Percentiles rank a stretch among this genome's conserved stretches.
phyloP scores from a whole-genome alignment of 352 stramenopile genomes.

The Nothophytophthora sp. region DNA sequence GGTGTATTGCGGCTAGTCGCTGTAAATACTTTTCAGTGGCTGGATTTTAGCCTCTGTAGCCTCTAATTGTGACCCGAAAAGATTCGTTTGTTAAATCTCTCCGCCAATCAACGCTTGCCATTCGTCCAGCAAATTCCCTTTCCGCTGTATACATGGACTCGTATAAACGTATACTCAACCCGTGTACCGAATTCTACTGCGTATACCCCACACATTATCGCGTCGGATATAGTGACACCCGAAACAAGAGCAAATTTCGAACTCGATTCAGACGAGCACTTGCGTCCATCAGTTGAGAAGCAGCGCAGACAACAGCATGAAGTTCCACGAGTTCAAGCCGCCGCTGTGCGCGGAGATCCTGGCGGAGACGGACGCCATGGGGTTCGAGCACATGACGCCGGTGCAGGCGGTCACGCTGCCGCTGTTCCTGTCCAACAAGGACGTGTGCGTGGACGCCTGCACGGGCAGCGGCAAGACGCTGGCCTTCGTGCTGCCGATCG shows the following conservation, averaged over 20 bases:
- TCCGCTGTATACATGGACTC: no score
- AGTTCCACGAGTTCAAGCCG: slow-evolving; percentile 84
- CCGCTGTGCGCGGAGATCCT: slow-evolving; percentile 77
- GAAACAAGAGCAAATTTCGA: no score
- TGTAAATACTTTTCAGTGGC: no score
- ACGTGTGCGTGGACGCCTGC: slow-evolving; percentile 94
- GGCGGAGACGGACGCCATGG: slow-evolving; percentile 66
- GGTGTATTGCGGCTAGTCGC: no score
- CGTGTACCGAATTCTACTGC: no score
- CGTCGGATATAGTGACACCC: no score
- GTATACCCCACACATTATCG: no score
- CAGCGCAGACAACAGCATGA: slow-evolving; percentile 57
- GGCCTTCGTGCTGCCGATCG: slow-evolving; percentile 93
- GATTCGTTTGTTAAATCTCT: not conserved
- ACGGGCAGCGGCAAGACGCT: slow-evolving; percentile 96
- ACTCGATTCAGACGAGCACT: no score
- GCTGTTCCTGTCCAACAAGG: slow-evolving; percentile 91
- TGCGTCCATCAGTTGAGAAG: no score
- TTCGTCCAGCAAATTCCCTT: not conserved
- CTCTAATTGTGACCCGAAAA: no score
- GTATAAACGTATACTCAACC: no score
- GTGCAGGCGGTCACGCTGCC: slow-evolving; percentile 88
- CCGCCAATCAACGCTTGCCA: not conserved
- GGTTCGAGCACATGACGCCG: no score
- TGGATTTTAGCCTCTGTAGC: not conserved